Base-by-base conservation (phyloP, 129 eudicot species). In the Dittrichia graveolens region DNA sequence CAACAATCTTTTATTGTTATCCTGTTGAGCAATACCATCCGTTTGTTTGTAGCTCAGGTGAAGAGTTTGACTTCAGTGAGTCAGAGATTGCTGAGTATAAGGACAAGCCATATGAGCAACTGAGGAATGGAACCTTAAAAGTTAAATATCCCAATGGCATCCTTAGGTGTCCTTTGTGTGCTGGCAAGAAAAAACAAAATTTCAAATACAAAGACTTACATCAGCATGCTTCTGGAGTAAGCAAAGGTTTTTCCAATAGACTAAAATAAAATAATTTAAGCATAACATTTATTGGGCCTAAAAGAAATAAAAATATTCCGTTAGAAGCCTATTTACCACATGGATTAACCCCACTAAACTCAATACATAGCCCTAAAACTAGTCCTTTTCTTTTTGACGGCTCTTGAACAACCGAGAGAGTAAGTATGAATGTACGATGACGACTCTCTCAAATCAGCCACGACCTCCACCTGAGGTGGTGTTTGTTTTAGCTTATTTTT, bases 151-250 rank as follows among this genome's bases (percentile, higher is more conserved):
- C 87, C 10, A 80, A 86, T 64, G 94, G 96, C 18, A 81, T 85
- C 59, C 87, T 90, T 15, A 78, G 91, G 39, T 95, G 99, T 74
- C 99, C 99, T 0, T 95, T 95, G 46, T 95, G 99, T 79, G 97
- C 97, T 4, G 99, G 99, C 0, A 95, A 86, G 83, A 95, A 95
- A 72, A 95, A 95, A 59, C 99, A 90, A 53, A 96, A 86, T 43
- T 95, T 88, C 73, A 86, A 85, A 76, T 88, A 67, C 73, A 95
- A 95, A 67, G 97, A 95, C 57, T 91, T 95, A 3, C 79, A 79
- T 66, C 97, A 91, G 72, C 99, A 95, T 78, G 91, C 99, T 7
- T 56, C 89, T 1, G 99, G 99, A 8, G 94, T 80, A 8, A 85
- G 88, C 44, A 95, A 88, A 78, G 96, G 96, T 58, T 80, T 97